These are phyloP conservation scores for Symbiodinium natans DNA, from an alignment of 73 alveolate genomes.

Conservation along the genomic window DNA sequence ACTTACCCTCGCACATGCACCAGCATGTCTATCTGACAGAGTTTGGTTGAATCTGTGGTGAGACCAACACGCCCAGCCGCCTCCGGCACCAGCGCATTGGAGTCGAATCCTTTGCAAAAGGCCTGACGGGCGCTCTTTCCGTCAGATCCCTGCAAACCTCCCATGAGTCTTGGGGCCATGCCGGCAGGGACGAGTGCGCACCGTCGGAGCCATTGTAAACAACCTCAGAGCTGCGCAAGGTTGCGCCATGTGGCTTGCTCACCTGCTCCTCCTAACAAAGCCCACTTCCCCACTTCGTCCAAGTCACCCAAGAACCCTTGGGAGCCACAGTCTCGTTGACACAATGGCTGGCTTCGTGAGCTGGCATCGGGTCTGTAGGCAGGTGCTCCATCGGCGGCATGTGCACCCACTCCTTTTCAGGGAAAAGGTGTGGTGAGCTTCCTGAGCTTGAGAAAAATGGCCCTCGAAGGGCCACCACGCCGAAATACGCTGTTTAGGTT, in stretches of 20 bases:
- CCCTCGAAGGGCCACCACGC: too few species aligned
- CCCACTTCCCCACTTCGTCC: too few species aligned
- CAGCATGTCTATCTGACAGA: too few species aligned
- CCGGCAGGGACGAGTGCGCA: background rate
- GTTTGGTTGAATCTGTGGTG: too few species aligned
- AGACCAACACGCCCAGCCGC: background rate
- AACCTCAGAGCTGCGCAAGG: background rate
- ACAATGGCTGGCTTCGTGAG: background rate
- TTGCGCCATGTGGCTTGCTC: too few species aligned
- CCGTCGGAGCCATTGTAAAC: slow-evolving; percentile 21
- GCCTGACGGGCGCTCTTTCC: background rate
- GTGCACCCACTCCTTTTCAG: background rate
- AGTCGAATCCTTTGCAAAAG: background rate
- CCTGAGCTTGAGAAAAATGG: too few species aligned
- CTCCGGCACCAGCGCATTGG: background rate
- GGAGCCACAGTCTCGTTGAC: slow-evolving; percentile 1
- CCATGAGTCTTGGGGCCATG: background rate
- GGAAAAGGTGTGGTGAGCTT: background rate
- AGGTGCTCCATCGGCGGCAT: background rate
- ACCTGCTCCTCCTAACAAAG: too few species aligned
- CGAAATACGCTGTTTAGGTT: too few species aligned
- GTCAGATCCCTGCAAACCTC: background rate
- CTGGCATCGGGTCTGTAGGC: background rate
- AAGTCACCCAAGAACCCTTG: slow-evolving; percentile 7
- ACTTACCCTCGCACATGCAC: too few species aligned